Percentiles rank a stretch among this genome's conserved stretches.
Conservation (phyloP, 2,329 filamentous ascomycete genomes). For the Botryotinia calthae region DNA sequence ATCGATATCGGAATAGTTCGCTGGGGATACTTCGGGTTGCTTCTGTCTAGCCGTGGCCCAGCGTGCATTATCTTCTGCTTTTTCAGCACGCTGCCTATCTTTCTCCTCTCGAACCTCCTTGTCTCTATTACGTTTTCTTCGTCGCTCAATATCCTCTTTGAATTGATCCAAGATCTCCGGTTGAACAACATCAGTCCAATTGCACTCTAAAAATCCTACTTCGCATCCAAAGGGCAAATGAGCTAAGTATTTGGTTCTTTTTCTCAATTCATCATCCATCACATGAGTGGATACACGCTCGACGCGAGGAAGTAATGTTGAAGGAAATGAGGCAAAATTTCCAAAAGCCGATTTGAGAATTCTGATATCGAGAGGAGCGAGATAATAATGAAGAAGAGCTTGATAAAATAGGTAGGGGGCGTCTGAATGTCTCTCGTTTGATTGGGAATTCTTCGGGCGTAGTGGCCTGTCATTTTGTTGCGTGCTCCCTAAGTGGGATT, state of each 20-base stretch:
- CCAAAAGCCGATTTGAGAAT: constrained; percentile 71
- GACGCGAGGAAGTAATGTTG: constrained; percentile 67
- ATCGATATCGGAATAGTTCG: constrained; percentile 55
- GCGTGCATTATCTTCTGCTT: constrained; percentile 63
- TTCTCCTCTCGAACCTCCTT: constrained; percentile 70
- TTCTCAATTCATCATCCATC: constrained; percentile 68
- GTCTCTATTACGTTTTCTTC: constrained; percentile 63
- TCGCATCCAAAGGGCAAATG: constrained; percentile 72
- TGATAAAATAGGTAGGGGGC: constrained; percentile 69
- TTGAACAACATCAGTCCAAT: constrained; percentile 69
- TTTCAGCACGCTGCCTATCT: constrained; percentile 65
- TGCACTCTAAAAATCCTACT: constrained; percentile 70
- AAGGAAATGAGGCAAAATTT: constrained; percentile 63
- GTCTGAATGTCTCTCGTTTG: constrained; percentile 25
- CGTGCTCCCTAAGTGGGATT: neutral
- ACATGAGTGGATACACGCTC: constrained; percentile 70
- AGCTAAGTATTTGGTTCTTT: constrained; percentile 66
- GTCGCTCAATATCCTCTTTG: constrained; percentile 58
- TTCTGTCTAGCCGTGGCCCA: constrained; percentile 58
- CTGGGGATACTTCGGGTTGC: constrained; percentile 48
- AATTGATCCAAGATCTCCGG: constrained; percentile 61
- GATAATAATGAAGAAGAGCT: constrained; percentile 67
- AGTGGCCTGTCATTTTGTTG: constrained; percentile 10
- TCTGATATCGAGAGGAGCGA: constrained; percentile 70
- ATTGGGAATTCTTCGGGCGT: constrained; percentile 1